A percentile compares a stretch with the other conserved stretches of the same genome.
Conservation (phyloP, 306 rosid species). For the Calophaca sinica region DNA sequence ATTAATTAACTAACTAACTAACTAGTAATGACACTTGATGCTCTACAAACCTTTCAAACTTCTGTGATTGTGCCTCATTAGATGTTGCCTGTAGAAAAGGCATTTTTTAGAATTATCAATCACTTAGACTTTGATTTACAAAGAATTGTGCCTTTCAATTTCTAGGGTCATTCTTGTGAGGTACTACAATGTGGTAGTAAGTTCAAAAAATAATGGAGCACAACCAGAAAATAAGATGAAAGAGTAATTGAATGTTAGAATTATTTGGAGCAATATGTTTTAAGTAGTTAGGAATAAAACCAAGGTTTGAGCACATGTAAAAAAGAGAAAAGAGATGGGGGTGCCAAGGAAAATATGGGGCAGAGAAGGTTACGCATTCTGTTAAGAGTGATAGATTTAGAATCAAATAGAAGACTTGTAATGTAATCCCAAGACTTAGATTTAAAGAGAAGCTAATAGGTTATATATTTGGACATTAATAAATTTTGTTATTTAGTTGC, state of each 20-base stretch:
- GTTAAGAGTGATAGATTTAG: not conserved
- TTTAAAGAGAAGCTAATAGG: conserved; percentile 2
- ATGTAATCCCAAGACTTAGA: not conserved
- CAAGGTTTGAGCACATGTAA: too few relatives aligned
- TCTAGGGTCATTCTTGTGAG: not conserved
- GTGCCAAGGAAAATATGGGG: too few relatives aligned
- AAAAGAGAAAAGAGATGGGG: too few relatives aligned
- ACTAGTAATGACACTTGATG: conserved; percentile 24
- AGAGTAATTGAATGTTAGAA: too few relatives aligned
- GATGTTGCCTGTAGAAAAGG: conserved; percentile 53
- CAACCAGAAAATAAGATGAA: too few relatives aligned
- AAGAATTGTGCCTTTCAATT: conserved; percentile 26
- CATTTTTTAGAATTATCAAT: conserved; percentile 42
- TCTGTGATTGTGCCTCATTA: conserved; percentile 60
- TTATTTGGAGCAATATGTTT: too few relatives aligned
- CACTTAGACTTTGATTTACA: conserved; percentile 26
- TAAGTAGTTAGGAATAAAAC: too few relatives aligned
- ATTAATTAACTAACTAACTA: not conserved
- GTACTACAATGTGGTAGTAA: too few relatives aligned
- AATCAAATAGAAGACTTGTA: not conserved
- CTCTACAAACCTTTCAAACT: conserved; percentile 61
- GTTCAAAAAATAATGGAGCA: too few relatives aligned
- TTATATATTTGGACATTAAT: not conserved
- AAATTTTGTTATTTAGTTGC: not conserved
- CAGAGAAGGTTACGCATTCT: too few relatives aligned